A percentile compares a stretch with the other conserved stretches of the same genome.
phyloP scores from a whole-genome alignment of 805 yeast genomes.

The Lipomyces starkeyi region DNA sequence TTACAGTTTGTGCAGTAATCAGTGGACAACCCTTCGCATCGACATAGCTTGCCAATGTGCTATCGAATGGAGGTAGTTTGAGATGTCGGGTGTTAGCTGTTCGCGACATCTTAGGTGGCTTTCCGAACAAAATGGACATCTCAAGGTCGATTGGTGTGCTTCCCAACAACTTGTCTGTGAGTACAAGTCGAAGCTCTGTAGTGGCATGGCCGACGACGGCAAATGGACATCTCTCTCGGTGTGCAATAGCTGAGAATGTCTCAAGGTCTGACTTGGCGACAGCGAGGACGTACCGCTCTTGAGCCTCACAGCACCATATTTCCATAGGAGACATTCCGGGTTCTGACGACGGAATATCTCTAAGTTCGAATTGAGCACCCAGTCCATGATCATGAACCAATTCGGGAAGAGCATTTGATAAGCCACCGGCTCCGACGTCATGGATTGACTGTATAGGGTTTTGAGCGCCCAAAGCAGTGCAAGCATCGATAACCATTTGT shows the following conservation, averaged over 20 bases:
- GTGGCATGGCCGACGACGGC: constrained; percentile 97
- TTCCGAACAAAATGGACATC: constrained; percentile 93
- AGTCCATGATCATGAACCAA: constrained; percentile 95
- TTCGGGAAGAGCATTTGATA: constrained; percentile 96
- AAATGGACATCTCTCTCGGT: constrained; percentile 93
- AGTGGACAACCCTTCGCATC: constrained; percentile 22
- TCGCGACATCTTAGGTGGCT: constrained; percentile 94
- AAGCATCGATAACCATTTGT: constrained; percentile 95
- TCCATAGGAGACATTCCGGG: constrained; percentile 99
- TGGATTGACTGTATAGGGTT: constrained; percentile 94
- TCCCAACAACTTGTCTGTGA: constrained; percentile 78
- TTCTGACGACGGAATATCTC: constrained; percentile 88
- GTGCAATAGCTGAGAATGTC: constrained; percentile 77
- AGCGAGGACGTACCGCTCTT: constrained; percentile 95
- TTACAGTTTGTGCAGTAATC: not conserved
- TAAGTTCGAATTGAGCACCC: constrained; percentile 90
- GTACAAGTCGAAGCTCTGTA: constrained; percentile 76
- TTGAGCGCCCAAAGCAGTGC: constrained; percentile 76
- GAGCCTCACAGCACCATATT: constrained; percentile 99
- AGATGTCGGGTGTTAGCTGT: constrained; percentile 67
- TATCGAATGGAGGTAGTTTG: constrained; percentile 47
- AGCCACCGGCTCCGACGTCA: constrained; percentile 99
- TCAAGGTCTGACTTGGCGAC: constrained; percentile 80
- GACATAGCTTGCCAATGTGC: constrained; percentile 44
- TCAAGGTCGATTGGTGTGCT: constrained; percentile 93